These are phyloP conservation scores for Trypanosoma platydactyli DNA, from an alignment of 208 protist genomes.

Conservation along the genomic window DNA sequence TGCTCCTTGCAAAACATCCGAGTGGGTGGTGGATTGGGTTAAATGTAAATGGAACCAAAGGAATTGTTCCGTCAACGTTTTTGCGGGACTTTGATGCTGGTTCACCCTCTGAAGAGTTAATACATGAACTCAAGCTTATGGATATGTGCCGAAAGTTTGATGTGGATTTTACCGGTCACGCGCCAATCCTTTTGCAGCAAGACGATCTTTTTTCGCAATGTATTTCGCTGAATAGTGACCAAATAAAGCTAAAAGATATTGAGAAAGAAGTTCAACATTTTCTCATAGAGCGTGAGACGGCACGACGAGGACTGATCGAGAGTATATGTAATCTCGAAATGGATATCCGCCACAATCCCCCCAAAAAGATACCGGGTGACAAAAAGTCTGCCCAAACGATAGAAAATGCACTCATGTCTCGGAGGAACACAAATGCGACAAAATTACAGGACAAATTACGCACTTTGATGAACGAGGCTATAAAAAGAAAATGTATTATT, in stretches of 20 bases:
- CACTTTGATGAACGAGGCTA: neutral
- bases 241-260: slow-evolving; percentile 9
- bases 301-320: slow-evolving; percentile 12
- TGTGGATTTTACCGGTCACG: slow-evolving; percentile 36
- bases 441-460: neutral
- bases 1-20: slow-evolving; percentile 52
- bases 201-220: neutral
- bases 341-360: neutral
- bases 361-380: neutral
- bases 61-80: slow-evolving; percentile 78
- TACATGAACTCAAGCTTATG: slow-evolving; percentile 34
- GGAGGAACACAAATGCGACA: slow-evolving; percentile 9
- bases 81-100: slow-evolving; percentile 40
- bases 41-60: slow-evolving; percentile 46
- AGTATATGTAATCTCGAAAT: slow-evolving; percentile 9
- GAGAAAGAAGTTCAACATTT: slow-evolving; percentile 21
- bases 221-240: neutral
- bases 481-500: neutral
- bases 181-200: slow-evolving; percentile 6
- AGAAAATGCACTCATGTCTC: neutral
- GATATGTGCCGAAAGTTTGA: slow-evolving; percentile 27
- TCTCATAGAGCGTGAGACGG: slow-evolving; percentile 34
- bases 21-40: slow-evolving; percentile 80
- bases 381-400: neutral
- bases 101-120: slow-evolving; percentile 32